Conservation (phyloP, 108 stramenopile genomes). For the Licmophora abbreviata region DNA sequence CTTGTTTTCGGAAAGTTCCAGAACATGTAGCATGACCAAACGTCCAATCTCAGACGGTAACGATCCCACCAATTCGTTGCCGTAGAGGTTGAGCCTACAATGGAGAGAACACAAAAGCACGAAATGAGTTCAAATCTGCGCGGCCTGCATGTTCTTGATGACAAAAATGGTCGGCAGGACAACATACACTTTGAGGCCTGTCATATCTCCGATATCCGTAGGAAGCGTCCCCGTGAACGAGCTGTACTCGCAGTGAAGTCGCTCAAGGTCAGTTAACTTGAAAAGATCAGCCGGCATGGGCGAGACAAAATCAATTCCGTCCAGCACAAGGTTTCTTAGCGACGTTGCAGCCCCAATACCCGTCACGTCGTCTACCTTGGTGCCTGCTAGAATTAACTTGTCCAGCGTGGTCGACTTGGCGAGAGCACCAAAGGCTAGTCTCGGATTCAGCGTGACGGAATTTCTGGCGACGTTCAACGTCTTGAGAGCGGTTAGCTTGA, state of each 20-base stretch:
- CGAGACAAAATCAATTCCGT: slow-evolving; percentile 41
- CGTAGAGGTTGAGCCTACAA: no score
- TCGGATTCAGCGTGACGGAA: slow-evolving; percentile 37
- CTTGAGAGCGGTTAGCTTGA: slow-evolving; percentile 50
- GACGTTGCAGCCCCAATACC: slow-evolving; percentile 50
- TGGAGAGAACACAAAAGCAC: no score
- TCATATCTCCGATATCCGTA: slow-evolving; percentile 36
- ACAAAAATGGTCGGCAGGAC: no score
- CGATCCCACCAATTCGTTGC: slow-evolving; percentile 23
- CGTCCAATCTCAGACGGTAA: slow-evolving; percentile 48
- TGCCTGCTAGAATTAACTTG: slow-evolving; percentile 44
- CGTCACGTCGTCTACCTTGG: slow-evolving; percentile 33
- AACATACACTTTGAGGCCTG: no score
- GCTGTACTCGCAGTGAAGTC: slow-evolving; percentile 39
- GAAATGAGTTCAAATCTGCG: no score
- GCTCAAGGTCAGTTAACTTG: slow-evolving; percentile 23
- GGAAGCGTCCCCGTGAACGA: slow-evolving; percentile 45
- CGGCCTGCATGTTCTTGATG: no score
- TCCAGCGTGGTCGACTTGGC: slow-evolving; percentile 37
- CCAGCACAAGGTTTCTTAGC: slow-evolving; percentile 35
- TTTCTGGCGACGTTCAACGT: slow-evolving; percentile 62
- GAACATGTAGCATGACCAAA: slow-evolving; percentile 24
- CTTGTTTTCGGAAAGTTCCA: slow-evolving; percentile 30
- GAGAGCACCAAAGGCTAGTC: slow-evolving; percentile 64
- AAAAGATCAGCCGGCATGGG: slow-evolving; percentile 63